Evolutionary conservation across 148 eudicot species (phyloP).

Genomic region (Chenopodium formosanum): DNA sequence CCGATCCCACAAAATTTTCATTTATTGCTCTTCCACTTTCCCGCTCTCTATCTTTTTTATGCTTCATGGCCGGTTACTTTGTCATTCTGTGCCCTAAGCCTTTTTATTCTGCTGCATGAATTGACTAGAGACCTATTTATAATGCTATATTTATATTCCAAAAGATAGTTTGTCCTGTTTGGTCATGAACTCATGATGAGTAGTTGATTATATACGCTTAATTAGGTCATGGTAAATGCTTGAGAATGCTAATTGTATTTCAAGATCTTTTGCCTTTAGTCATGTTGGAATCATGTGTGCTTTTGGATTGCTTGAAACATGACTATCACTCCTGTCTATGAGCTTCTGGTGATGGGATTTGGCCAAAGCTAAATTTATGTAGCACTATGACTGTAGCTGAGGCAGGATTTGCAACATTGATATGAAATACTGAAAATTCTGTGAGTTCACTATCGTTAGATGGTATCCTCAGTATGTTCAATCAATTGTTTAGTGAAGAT

Average conservation of each 20-base stretch:
- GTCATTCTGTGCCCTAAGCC: neutral
- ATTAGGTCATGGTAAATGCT: neutral
- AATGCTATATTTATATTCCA: too few species aligned
- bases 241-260: neutral
- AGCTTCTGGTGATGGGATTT: neutral
- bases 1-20: neutral
- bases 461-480: neutral
- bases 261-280: neutral
- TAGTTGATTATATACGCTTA: too few species aligned
- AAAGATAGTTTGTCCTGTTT: too few species aligned
- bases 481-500: neutral
- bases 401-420: neutral
- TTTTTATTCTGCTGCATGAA: neutral
- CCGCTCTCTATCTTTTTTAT: neutral
- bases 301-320: too few species aligned
- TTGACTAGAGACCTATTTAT: neutral
- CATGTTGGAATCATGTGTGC: neutral
- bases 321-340: too few species aligned
- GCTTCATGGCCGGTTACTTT: neutral
- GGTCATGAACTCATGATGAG: too few species aligned
- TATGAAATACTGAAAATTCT: neutral
- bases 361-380: neutral
- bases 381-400: neutral
- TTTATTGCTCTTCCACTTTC: neutral
- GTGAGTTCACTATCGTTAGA: neutral